phyloP scores from a whole-genome alignment of 805 yeast species.

The Wickerhamiella slavikovae region DNA sequence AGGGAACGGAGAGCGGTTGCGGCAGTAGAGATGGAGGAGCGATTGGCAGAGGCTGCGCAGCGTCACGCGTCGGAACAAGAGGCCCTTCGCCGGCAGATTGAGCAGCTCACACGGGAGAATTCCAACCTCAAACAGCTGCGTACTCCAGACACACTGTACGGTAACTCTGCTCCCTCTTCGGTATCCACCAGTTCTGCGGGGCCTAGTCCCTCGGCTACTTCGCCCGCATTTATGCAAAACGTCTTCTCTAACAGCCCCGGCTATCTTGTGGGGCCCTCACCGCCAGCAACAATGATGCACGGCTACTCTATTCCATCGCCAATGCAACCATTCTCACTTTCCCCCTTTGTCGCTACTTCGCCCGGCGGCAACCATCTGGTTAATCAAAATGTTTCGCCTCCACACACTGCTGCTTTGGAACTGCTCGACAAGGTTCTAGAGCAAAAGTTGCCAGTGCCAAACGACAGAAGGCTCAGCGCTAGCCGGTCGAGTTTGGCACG shows the following conservation, averaged over 20 bases:
- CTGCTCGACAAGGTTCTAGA: slow-evolving; percentile 19
- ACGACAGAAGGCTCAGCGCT: slow-evolving; percentile 1
- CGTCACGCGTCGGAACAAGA: slow-evolving; percentile 48
- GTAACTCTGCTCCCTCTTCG: neutral
- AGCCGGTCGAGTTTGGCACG: neutral
- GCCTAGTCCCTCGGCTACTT: neutral
- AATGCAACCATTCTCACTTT: neutral
- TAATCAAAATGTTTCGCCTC: no score
- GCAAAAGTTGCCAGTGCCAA: slow-evolving; percentile 16
- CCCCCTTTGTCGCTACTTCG: neutral
- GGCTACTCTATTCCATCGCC: neutral
- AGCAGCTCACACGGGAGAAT: slow-evolving; percentile 46
- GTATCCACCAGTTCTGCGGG: neutral
- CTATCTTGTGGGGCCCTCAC: no score
- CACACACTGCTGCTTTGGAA: slow-evolving; percentile 7
- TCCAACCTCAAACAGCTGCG: slow-evolving; percentile 18
- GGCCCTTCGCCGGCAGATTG: slow-evolving; percentile 50
- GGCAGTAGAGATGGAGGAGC: slow-evolving; percentile 39
- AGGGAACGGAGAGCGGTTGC: slow-evolving; percentile 66
- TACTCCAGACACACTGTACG: neutral
- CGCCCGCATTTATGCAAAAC: no score
- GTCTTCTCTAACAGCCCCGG: neutral
- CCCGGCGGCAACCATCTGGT: neutral
- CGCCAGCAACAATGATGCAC: no score
- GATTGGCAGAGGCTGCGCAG: slow-evolving; percentile 86